Percentiles rank a stretch among this genome's conserved stretches.
phyloP scores from a whole-genome alignment of 768 basidiomycete genomes.

The Boletus eberwhitei region DNA sequence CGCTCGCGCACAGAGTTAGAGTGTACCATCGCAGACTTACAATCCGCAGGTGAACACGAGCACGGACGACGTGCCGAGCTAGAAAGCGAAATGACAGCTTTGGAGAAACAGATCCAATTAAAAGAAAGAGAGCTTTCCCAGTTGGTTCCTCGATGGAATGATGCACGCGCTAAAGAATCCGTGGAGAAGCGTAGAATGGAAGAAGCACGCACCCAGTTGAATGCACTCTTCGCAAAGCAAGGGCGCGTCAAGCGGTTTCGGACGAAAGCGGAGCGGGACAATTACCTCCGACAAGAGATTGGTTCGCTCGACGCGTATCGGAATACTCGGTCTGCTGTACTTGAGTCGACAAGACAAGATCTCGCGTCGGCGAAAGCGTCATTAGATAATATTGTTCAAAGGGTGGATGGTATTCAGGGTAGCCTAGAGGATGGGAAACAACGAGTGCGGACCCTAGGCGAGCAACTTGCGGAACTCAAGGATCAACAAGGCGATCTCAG shows the following conservation, averaged over 20 bases:
- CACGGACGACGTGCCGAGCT: constrained; percentile 62
- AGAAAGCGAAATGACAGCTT: constrained; percentile 57
- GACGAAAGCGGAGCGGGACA: constrained; percentile 80
- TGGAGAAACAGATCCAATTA: constrained; percentile 58
- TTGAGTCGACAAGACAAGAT: constrained; percentile 52
- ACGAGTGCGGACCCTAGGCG: constrained; percentile 53
- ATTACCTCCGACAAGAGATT: constrained; percentile 79
- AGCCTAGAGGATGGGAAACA: constrained; percentile 65
- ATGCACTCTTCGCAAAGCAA: constrained; percentile 83
- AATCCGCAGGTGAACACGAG: constrained; percentile 58
- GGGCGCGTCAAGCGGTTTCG: constrained; percentile 84
- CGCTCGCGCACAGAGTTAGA: constrained; percentile 83
- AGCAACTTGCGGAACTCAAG: constrained; percentile 58
- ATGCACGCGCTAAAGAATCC: constrained; percentile 46
- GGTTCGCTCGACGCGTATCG: constrained; percentile 61
- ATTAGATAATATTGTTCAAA: constrained; percentile 54
- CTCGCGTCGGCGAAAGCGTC: constrained; percentile 46
- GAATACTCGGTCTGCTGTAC: constrained; percentile 49
- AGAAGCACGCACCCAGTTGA: constrained; percentile 65
- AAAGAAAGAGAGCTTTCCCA: constrained; percentile 63
- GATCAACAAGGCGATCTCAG: constrained; percentile 64
- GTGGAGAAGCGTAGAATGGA: constrained; percentile 68
- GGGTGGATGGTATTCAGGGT: constrained; percentile 52
- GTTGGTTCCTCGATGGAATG: constrained; percentile 70
- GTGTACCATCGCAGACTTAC: constrained; percentile 77